Evolutionary conservation across 2,329 filamentous ascomycete genomes (phyloP), one percentile per base, ranked within the genome.

Genomic region (Aspergillus fischeri): DNA sequence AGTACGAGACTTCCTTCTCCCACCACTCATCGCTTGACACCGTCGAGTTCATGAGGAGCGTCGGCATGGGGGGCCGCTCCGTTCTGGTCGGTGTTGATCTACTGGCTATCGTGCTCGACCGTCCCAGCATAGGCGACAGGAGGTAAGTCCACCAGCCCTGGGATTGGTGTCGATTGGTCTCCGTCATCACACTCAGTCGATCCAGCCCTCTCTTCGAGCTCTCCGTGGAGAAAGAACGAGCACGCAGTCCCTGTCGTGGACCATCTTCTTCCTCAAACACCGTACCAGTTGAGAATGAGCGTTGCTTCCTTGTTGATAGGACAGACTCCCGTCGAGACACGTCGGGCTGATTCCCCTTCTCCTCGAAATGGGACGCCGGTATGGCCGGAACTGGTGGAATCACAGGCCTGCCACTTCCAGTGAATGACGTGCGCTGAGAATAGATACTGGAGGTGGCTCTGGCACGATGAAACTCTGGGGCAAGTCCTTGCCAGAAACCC

Each of bases 71-170:
- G n/a, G 71, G 73, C 8, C 57, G 60, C 35, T 50, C 57, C 41
- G 57, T 55, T 5, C 59, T 64, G 4, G 64, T 54, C 11, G 65
- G 66, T 20, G 67, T 71, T 57, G 67, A 70, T 50, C 66, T 64
- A 54, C 69, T 68, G 1, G 65, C 60, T 2, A 72, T 52, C 2
- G 74, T 73, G 55, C 67, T 73, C 25, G 72, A 74, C 42, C 73
- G 70, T 29, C 71, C 69, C 25, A 79, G 58, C 5, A 79, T 65
- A 0, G 78, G 78, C 1, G 78, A 79, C 2, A 79, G 70, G 24
- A 80, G 67, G 49, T 75, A 71, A 28, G 74, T 80, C 78, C 78
- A 81, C 78, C 78, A 81, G 20, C 78, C 78, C 56, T 79, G 75
- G 0, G 78, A 80, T 27, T 73, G 67, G 29, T 70, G 78, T 49